Percentiles rank a stretch among this genome's conserved stretches.
Evolutionary conservation across 2,329 filamentous ascomycete genomes (phyloP).

Genomic region (Bimuria novae-zelandiae): DNA sequence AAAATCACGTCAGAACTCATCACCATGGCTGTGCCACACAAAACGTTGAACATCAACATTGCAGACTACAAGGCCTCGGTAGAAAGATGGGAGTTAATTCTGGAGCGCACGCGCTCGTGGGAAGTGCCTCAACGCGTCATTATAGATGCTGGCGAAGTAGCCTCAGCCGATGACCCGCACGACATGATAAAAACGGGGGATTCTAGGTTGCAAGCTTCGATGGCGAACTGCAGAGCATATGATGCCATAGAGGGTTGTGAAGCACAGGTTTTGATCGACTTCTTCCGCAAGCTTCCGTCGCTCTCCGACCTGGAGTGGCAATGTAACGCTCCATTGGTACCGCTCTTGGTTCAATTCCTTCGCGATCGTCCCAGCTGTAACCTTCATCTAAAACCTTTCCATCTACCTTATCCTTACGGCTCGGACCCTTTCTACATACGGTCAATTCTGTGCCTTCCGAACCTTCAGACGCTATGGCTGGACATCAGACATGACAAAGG

Average conservation of each 20-base stretch:
- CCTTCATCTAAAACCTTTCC: slow-evolving; percentile 4
- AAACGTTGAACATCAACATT: slow-evolving; percentile 5
- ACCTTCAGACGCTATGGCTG: slow-evolving; percentile 4
- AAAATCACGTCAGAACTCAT: slow-evolving; percentile 4
- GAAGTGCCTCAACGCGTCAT: slow-evolving; percentile 7
- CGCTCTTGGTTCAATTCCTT: slow-evolving; percentile 8
- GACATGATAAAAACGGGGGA: neutral
- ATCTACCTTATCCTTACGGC: slow-evolving; percentile 3
- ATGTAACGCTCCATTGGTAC: slow-evolving; percentile 2
- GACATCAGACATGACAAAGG: neutral
- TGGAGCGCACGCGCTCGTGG: slow-evolving; percentile 7
- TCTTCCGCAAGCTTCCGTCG: slow-evolving; percentile 8
- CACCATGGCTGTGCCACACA: slow-evolving; percentile 5
- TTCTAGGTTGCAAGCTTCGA: slow-evolving; percentile 1
- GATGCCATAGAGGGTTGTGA: neutral
- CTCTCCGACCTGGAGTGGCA: slow-evolving; percentile 7
- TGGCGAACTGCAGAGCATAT: neutral
- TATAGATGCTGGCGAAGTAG: neutral
- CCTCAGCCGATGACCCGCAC: neutral
- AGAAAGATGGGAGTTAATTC: slow-evolving; percentile 3
- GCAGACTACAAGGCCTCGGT: slow-evolving; percentile 3
- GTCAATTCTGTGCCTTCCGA: slow-evolving; percentile 5
- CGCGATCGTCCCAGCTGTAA: slow-evolving; percentile 6
- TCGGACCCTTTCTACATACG: slow-evolving; percentile 6
- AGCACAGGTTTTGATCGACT: slow-evolving; percentile 7